Conservation (phyloP, 2,329 filamentous ascomycete genomes). For the Trichoderma afroharzianum region DNA sequence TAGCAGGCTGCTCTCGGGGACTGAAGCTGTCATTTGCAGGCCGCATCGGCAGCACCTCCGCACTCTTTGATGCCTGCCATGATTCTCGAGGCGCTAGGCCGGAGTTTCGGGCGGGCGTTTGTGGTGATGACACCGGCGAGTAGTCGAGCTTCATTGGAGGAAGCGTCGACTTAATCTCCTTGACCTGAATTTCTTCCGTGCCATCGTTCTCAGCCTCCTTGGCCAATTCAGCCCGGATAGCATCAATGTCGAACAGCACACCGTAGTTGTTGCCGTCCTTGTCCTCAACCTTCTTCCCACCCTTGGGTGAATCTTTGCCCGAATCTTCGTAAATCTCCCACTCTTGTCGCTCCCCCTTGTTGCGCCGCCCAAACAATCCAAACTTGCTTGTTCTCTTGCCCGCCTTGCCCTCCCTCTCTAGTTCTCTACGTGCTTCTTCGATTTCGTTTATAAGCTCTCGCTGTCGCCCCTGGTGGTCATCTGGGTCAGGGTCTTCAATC, state of each 20-base stretch:
- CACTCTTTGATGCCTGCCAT: constrained; percentile 47
- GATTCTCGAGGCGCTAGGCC: constrained; percentile 20
- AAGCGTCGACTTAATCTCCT: constrained; percentile 81
- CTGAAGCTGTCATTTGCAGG: constrained; percentile 25
- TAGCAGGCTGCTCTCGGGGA: not conserved
- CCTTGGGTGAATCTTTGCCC: constrained; percentile 35
- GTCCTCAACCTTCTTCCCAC: constrained; percentile 41
- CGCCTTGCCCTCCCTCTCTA: constrained; percentile 70
- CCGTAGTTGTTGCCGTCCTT: constrained; percentile 50
- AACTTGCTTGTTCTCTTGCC: constrained; percentile 59
- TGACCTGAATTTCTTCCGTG: constrained; percentile 55
- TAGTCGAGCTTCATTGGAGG: constrained; percentile 82
- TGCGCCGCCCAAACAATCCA: constrained; percentile 78
- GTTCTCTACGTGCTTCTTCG: constrained; percentile 83
- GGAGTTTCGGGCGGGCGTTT: constrained; percentile 23
- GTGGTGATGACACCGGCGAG: constrained; percentile 31
- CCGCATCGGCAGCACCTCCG: constrained; percentile 34
- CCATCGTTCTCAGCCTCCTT: constrained; percentile 58
- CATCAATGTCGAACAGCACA: constrained; percentile 92
- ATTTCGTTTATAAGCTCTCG: constrained; percentile 94
- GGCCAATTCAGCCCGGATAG: constrained; percentile 81
- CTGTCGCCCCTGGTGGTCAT: constrained; percentile 83
- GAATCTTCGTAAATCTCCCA: constrained; percentile 92
- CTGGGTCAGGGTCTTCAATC: constrained; percentile 95
- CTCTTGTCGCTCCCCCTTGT: constrained; percentile 74